Evolutionary conservation across 2,329 filamentous ascomycete species (phyloP), one percentile per base, ranked within the genome.

Genomic region (Sporothrix mexicana): DNA sequence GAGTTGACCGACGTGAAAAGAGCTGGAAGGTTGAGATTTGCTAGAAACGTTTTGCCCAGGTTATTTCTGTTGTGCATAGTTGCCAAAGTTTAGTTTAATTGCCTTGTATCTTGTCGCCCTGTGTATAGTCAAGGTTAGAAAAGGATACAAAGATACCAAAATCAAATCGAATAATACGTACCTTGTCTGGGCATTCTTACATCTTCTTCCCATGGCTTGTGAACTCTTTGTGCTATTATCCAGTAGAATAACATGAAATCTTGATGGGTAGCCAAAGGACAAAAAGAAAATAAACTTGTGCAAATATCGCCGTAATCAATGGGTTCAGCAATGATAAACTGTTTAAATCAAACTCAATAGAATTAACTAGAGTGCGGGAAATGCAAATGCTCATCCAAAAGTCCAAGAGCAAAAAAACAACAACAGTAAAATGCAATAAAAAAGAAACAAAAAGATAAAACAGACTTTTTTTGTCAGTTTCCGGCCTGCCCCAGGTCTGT

Each of bases 381-480:
- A 15, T 20, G 59, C 59, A 64, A 23, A n/a, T 64, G n/a, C 10
- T 45, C 9, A 64, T 23, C 5, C 1, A 8, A 36, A 15, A 13
- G 7, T n/a, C 2, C 36, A 20, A 53, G 3, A 51, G 49, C 53
- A 15, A 45, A 13, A 64, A 20, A 23, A 43, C 8, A 20, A 10
- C 2, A 62, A 62, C 7, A 45, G 9, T 36, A 36, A 36, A 36
- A 36, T 36, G 30, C 30, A 36, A 36, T 36, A 36, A 15, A 23
- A 36, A 10, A 23, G n/a, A 23, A 45, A 36, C 23, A 45, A 45
- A 62, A 36, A 45, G 9, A 64, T 20, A 47, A 66, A 66, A 43
- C 41, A 66, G 20, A 41, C 41, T 67, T 45, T 36, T 62, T 67
- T 36, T 36, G 45, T 67, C 45, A 51, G 45, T 51, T 66, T 67